phyloP scores from a whole-genome alignment of 805 yeast genomes.

The Starmera quercuum region DNA sequence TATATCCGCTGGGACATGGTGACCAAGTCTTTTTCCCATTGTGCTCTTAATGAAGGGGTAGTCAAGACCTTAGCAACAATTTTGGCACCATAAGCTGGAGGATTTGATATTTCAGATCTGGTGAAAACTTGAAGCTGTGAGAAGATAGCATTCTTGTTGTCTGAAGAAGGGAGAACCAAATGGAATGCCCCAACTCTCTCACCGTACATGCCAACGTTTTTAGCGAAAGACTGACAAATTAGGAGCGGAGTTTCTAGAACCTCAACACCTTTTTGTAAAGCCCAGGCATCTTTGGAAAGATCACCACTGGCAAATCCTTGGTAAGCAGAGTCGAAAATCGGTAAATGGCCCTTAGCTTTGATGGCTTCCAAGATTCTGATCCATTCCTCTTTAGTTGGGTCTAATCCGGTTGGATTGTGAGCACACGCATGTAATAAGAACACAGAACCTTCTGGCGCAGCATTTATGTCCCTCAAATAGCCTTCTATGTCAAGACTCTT shows the following conservation, averaged over 20 bases:
- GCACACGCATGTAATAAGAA: constrained; percentile 92
- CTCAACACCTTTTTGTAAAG: constrained; percentile 53
- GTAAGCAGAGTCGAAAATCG: constrained; percentile 89
- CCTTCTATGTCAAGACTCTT: constrained; percentile 70
- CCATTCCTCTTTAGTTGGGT: constrained; percentile 86
- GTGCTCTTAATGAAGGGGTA: constrained; percentile 55
- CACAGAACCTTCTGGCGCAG: constrained; percentile 70
- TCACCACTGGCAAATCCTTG: constrained; percentile 96
- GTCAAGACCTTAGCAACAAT: constrained; percentile 71
- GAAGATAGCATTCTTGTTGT: constrained; percentile 47
- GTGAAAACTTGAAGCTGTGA: constrained; percentile 73
- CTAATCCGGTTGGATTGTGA: constrained; percentile 96
- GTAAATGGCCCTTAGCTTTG: constrained; percentile 57
- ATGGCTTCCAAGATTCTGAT: constrained; percentile 53
- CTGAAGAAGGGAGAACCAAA: constrained; percentile 42
- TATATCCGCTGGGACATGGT: constrained; percentile 84
- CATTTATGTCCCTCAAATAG: constrained; percentile 49
- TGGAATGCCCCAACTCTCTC: constrained; percentile 96
- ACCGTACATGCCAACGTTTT: constrained; percentile 95
- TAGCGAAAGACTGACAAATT: constrained; percentile 93
- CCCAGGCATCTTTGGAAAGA: constrained; percentile 75
- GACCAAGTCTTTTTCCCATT: constrained; percentile 79
- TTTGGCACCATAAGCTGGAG: constrained; percentile 95
- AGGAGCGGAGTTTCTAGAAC: constrained; percentile 48
- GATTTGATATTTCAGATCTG: constrained; percentile 84